Evolutionary conservation across 768 basidiomycete genomes (phyloP).

Genomic region (Kwoniella europaea): DNA sequence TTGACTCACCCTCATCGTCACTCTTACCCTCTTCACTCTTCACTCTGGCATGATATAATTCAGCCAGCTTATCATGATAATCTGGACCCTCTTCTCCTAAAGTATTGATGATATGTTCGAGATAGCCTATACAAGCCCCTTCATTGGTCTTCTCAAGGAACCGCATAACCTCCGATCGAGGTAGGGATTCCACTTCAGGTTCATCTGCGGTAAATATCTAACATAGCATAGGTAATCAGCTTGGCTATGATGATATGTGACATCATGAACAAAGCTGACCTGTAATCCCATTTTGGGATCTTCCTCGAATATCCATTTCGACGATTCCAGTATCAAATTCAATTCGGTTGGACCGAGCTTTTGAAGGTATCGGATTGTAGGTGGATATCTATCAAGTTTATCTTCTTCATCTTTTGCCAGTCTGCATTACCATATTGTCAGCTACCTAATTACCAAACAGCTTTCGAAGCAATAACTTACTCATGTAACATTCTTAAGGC

Average conservation of each 20-base stretch:
- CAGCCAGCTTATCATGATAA: constrained; percentile 88
- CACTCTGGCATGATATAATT: constrained; percentile 79
- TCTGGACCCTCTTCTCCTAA: constrained; percentile 69
- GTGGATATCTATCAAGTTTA: constrained; percentile 74
- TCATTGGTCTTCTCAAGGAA: constrained; percentile 70
- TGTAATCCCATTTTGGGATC: constrained; percentile 77
- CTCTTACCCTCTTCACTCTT: constrained; percentile 57
- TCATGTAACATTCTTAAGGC: constrained; percentile 81
- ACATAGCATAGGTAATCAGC: neutral
- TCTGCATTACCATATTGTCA: constrained; percentile 60
- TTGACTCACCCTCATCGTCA: constrained; percentile 64
- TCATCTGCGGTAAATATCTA: constrained; percentile 92
- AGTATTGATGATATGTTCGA: constrained; percentile 82
- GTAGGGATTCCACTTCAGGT: constrained; percentile 77
- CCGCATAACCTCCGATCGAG: constrained; percentile 73
- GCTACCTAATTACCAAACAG: neutral
- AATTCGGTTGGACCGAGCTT: constrained; percentile 83
- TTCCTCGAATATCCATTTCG: constrained; percentile 82
- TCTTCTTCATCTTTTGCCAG: constrained; percentile 79
- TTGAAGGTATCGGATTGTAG: constrained; percentile 87
- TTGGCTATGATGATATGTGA: neutral
- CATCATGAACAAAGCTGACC: constrained; percentile 60
- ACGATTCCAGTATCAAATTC: constrained; percentile 76
- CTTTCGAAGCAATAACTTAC: constrained; percentile 61
- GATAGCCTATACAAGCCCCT: constrained; percentile 73